A percentile compares a stretch with the other conserved stretches of the same genome.
These are phyloP conservation scores for Andrographis paniculata DNA, from an alignment of 305 asterid species.

Conservation along the genomic window DNA sequence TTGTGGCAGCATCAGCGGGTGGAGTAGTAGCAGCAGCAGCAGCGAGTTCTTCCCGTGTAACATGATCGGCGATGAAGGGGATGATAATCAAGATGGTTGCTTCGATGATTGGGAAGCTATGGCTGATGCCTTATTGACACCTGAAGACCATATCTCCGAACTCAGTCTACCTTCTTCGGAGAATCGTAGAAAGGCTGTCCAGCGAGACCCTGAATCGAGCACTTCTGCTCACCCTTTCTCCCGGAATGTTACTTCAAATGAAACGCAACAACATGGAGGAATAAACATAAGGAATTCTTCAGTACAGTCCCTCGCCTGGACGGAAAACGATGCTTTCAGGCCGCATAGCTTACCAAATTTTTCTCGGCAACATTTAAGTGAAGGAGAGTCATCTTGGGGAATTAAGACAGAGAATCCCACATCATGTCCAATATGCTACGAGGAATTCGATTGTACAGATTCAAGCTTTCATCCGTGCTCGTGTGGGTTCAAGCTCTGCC, in stretches of 20 bases:
- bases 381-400: conserved; percentile 47
- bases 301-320: conserved; percentile 57
- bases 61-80: conserved; percentile 58
- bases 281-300: conserved; percentile 24
- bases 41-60: conserved; percentile 34
- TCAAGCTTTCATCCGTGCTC: conserved; percentile 69
- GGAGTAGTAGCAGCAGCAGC: conserved; percentile 45
- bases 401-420: conserved; percentile 36
- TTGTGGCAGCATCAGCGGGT: conserved; percentile 39
- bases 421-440: conserved; percentile 81
- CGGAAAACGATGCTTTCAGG: conserved; percentile 70
- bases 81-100: conserved; percentile 45
- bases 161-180: conserved; percentile 20
- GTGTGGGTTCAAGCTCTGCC: conserved; percentile 87
- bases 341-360: conserved; percentile 76
- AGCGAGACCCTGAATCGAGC: conserved; percentile 19
- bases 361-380: conserved; percentile 35
- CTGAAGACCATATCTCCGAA: conserved; percentile 26
- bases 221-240: conserved; percentile 14
- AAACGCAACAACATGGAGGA: conserved; percentile 32
- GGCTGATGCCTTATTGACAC: conserved; percentile 85
- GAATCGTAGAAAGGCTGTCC: conserved; percentile 21
- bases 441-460: conserved; percentile 82
- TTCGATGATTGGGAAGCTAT: conserved; percentile 95
- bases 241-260: conserved; percentile 16